Conservation (phyloP, 768 basidiomycete species). For the Lactarius sanguifluus region DNA sequence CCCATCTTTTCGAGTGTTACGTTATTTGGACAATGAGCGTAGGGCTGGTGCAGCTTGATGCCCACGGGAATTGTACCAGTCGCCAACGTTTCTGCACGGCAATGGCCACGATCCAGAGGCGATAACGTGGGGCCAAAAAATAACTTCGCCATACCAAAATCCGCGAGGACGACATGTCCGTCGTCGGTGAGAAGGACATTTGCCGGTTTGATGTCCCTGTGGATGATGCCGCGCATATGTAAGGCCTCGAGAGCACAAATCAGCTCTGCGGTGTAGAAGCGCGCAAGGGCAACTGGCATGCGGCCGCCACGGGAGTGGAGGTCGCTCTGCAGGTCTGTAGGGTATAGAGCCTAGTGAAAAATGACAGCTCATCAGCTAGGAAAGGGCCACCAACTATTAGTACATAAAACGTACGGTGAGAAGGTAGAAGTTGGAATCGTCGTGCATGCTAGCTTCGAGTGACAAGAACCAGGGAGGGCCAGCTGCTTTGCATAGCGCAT, state of each 20-base stretch:
- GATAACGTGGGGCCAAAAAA: slow-evolving; percentile 10
- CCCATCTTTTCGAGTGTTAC: slow-evolving; percentile 24
- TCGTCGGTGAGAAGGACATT: slow-evolving; percentile 30
- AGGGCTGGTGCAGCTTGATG: slow-evolving; percentile 22
- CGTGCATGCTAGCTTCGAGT: slow-evolving; percentile 29
- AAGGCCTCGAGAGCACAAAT: slow-evolving; percentile 36
- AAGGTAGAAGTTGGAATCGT: slow-evolving; percentile 30
- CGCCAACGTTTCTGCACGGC: slow-evolving; percentile 3
- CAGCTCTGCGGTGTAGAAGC: slow-evolving; percentile 27
- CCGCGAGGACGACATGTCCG: slow-evolving; percentile 26
- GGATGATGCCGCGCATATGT: slow-evolving; percentile 44
- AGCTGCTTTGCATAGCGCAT: slow-evolving; percentile 18
- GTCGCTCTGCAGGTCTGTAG: slow-evolving; percentile 24
- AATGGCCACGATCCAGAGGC: slow-evolving; percentile 1
- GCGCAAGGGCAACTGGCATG: slow-evolving; percentile 19
- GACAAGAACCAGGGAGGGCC: slow-evolving; percentile 24
- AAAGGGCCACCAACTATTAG: not conserved
- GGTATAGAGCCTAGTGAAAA: slow-evolving; percentile 21
- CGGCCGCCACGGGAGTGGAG: slow-evolving; percentile 25
- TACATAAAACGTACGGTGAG: slow-evolving; percentile 19
- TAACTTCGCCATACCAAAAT: slow-evolving; percentile 30
- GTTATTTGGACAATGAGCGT: slow-evolving; percentile 3
- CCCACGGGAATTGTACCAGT: not conserved
- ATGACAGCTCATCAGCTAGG: slow-evolving; percentile 6
- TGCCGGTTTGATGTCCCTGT: slow-evolving; percentile 52